Base-by-base conservation (phyloP, 176 grass and related monocot genomes). In the Zizania latifolia region DNA sequence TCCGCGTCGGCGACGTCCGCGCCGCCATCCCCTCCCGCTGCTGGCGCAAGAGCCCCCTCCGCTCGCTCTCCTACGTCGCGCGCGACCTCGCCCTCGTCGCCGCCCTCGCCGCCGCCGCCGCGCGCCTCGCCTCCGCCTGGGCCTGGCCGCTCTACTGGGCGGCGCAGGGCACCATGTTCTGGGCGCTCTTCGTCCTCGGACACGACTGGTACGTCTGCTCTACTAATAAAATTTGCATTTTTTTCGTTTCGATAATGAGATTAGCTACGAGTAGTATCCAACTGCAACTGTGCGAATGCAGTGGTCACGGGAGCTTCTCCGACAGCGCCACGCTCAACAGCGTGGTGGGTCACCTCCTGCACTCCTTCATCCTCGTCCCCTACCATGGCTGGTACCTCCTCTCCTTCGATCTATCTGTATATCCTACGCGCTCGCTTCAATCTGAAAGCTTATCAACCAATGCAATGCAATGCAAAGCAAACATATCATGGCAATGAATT, bases 91-190 rank as follows among this genome's bases (percentile, higher is more conserved):
- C 55, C 3, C 46, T 38, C 36, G 85, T 84, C 21, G 74, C 66
- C 10, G 75, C 15, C 45, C 86, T 98, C 4, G 75, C 62, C 6
- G 17, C 12, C 1, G 58, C 59, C 11, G 86, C 88, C 2, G n/a
- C 28, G 40, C 9, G 5, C 44, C 4, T 17, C 44, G 0, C 1
- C 43, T 45, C 4, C 45, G 6, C 46, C 0, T 51, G 46, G 46
- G 19, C 46, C 8, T 93, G 91, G 91, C 84, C 87, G 16, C 62
- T 90, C 67, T 93, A 97, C 80, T 93, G 93, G 93, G 77, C 78
- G 6, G 87, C 93, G 37, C 93, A 97, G 78, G 93, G 93, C 19
- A 93, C 87, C 58, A 97, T 97, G 93, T 97, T 97, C 81, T 97
- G 93, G 93, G 90, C 90, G 34, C 90, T 97, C 71, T 97, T 93